Percentiles rank a stretch among this genome's conserved stretches.
These are phyloP conservation scores for Coemansia nantahalensis DNA, from an alignment of 192 early-diverging fungal species.

Conservation along the genomic window DNA sequence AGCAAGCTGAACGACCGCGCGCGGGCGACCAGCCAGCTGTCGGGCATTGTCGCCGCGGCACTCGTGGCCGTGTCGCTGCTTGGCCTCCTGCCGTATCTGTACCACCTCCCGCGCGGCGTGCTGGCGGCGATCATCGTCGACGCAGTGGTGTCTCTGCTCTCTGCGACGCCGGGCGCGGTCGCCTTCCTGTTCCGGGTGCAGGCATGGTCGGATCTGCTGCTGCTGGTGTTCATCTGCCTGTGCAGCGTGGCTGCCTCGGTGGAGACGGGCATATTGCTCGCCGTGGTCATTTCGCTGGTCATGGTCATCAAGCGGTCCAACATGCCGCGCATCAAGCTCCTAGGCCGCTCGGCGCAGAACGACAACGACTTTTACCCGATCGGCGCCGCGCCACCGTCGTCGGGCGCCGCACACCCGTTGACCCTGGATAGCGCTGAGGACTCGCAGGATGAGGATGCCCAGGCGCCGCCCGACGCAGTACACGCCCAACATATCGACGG, in stretches of 20 bases:
- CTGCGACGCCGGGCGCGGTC: slow-evolving; percentile 72
- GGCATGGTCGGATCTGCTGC: slow-evolving; percentile 79
- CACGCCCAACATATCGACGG: slow-evolving; percentile 77
- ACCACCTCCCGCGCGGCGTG: slow-evolving; percentile 81
- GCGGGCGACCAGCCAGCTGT: slow-evolving; percentile 86
- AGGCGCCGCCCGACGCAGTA: slow-evolving; percentile 21
- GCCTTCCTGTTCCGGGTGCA: slow-evolving; percentile 74
- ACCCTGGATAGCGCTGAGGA: slow-evolving; percentile 20
- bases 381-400: slow-evolving; percentile 4
- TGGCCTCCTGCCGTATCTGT: slow-evolving; percentile 77
- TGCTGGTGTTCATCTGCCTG: slow-evolving; percentile 85
- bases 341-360: slow-evolving; percentile 60
- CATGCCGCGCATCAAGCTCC: slow-evolving; percentile 73
- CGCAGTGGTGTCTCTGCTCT: slow-evolving; percentile 76
- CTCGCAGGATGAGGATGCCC: slow-evolving; percentile 7
- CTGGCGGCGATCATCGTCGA: slow-evolving; percentile 80
- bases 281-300: slow-evolving; percentile 82
- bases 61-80: slow-evolving; percentile 79
- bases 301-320: slow-evolving; percentile 92
- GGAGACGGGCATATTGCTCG: slow-evolving; percentile 90
- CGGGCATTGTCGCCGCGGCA: slow-evolving; percentile 75
- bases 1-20: slow-evolving; percentile 92
- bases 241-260: slow-evolving; percentile 88
- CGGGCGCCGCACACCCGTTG: slow-evolving; percentile 3
- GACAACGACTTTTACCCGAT: slow-evolving; percentile 69